A percentile compares a stretch with the other conserved stretches of the same genome.
Conservation (phyloP, 1,284 basidiomycete genomes). For the Ganoderma meredithae region DNA sequence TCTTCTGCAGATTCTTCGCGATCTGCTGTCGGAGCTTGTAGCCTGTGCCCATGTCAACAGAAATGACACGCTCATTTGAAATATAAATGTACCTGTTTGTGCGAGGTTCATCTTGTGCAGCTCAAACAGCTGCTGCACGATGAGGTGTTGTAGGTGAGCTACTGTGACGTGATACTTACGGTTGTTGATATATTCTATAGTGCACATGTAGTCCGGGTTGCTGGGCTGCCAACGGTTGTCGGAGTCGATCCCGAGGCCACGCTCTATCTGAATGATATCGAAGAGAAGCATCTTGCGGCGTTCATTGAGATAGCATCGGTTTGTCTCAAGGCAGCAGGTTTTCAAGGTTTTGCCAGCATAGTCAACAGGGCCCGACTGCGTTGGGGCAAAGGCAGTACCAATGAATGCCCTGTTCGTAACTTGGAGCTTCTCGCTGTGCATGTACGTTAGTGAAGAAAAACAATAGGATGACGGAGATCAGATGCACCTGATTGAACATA, state of each 20-base stretch:
- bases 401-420: no score
- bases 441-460: no score
- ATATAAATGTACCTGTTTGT: conserved; percentile 31
- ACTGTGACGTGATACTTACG: conserved; percentile 37
- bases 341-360: no score
- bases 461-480: no score
- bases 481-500: no score
- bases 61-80: conserved; percentile 4
- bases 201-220: conserved; percentile 24
- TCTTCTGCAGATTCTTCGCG: conserved; percentile 36
- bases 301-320: no score
- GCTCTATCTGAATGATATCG: no score
- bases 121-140: conserved; percentile 41
- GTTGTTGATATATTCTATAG: conserved; percentile 25
- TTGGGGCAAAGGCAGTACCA: no score
- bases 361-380: no score
- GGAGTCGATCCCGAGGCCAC: conserved; percentile 15
- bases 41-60: conserved; percentile 9
- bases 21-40: conserved; percentile 35
- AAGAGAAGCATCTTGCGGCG: no score
- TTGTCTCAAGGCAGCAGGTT: no score
- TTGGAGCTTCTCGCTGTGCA: no score
- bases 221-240: conserved; percentile 35
- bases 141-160: conserved; percentile 38
- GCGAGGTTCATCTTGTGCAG: conserved; percentile 39